Evolutionary conservation across 2,329 filamentous ascomycete species (phyloP), one percentile per base, ranked within the genome.

Genomic region (Colletotrichum orbiculare): DNA sequence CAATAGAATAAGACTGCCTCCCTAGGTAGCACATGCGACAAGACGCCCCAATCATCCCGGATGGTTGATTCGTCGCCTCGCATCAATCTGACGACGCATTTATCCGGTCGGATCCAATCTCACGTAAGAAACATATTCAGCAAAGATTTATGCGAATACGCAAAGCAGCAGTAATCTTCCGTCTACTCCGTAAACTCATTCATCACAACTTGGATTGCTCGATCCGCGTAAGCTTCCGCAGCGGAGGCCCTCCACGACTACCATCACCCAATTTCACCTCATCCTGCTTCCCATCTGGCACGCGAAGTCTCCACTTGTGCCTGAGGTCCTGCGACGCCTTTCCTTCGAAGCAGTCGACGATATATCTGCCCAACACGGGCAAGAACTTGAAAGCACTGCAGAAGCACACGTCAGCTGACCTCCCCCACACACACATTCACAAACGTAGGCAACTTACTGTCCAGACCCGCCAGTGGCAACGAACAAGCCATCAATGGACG

Each of bases 381-480:
- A 73, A 50, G 15, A 73, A 73, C 34, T 73, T 73, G 68, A 73
- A 73, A 5, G 61, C 71, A 60, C 71, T 73, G n/a, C 8, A 3
- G 1, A 3, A 33, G 17, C 3, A 6, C 3, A 0, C 7, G 33
- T 52, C 2, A 58, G 55, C 46, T 0, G 15, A 25, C 11, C 11
- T 50, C 7, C 15, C 38, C 15, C 38, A 10, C 8, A 1, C 1
- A 17, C 33, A 17, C 3, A 1, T 1, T 34, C 11, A 11, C 11
- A 33, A 34, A 48, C 4, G 8, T n/a, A 8, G 37, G 9, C 6
- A 1, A 68, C 71, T 67, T 64, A 72, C 71, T 83, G 81, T 39
- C 82, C 82, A 25, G 79, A 79, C 0, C 82, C 82, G 0, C 82
- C 83, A 0, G 81, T 83, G 0, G 82, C 83, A 1, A 85, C 38